phyloP scores from a whole-genome alignment of 768 basidiomycete genomes.

The Amylocystis lapponica region DNA sequence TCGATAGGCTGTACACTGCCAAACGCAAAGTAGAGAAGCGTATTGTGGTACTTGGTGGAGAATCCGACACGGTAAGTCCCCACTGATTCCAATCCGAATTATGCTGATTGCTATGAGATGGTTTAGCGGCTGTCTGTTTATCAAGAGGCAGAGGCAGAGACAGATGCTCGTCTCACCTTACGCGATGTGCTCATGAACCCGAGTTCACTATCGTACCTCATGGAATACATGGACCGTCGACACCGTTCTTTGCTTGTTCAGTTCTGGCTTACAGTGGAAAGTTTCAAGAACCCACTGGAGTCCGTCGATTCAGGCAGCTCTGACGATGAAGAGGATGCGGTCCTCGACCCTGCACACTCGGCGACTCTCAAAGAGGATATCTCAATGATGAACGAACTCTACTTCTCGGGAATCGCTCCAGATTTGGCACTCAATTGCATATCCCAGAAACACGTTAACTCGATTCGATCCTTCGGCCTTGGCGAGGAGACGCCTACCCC shows the following conservation, averaged over 20 bases:
- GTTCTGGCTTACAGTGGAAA: conserved; percentile 97
- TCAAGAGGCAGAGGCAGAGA: conserved; percentile 28
- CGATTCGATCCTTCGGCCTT: conserved; percentile 63
- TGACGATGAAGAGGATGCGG: conserved; percentile 59
- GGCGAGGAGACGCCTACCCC: conserved; percentile 40
- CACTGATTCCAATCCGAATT: neutral
- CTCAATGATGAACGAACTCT: conserved; percentile 81
- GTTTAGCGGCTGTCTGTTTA: conserved; percentile 31
- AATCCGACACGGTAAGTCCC: conserved; percentile 51
- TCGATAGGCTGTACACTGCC: conserved; percentile 85
- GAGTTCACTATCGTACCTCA: conserved; percentile 88
- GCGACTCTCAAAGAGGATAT: conserved; percentile 81
- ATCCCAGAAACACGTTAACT: conserved; percentile 61
- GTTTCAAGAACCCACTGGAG: conserved; percentile 95
- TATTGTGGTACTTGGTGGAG: conserved; percentile 73
- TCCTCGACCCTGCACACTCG: conserved; percentile 49
- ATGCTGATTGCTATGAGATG: neutral
- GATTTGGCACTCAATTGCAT: conserved; percentile 59
- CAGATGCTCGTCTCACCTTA: conserved; percentile 50
- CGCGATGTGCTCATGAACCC: conserved; percentile 85
- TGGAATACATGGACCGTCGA: conserved; percentile 97
- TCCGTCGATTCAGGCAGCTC: conserved; percentile 52
- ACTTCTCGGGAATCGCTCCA: conserved; percentile 61
- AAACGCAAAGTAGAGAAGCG: conserved; percentile 84
- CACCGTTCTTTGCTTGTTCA: conserved; percentile 82